These are phyloP conservation scores for Colletotrichum shisoi DNA, from an alignment of 2,329 filamentous ascomycete species.

Conservation along the genomic window DNA sequence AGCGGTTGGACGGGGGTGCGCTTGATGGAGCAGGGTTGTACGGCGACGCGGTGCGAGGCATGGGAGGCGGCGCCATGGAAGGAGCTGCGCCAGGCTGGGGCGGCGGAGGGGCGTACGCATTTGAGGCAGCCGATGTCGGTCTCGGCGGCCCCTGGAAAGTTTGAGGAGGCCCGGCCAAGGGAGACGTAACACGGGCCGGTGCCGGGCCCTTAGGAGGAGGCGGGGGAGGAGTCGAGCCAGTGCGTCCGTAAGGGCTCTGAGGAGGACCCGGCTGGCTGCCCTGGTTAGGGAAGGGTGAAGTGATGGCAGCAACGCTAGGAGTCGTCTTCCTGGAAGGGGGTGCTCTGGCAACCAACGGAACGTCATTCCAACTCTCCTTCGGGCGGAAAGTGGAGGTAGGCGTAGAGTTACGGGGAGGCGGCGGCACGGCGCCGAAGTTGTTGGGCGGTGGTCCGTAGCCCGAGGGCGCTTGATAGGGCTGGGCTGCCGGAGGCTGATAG, in stretches of 20 bases:
- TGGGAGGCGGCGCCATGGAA: slow-evolving; percentile 56
- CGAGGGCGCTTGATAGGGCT: slow-evolving; percentile 51
- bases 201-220: slow-evolving; percentile 84
- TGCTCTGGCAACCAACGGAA: slow-evolving; percentile 81
- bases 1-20: slow-evolving; percentile 75
- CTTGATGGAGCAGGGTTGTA: slow-evolving; percentile 81
- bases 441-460: slow-evolving; percentile 48
- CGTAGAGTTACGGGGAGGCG: slow-evolving; percentile 58
- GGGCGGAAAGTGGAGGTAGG: slow-evolving; percentile 76
- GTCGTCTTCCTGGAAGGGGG: slow-evolving; percentile 77
- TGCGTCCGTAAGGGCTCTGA: slow-evolving; percentile 66
- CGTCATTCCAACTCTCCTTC: slow-evolving; percentile 91
- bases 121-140: slow-evolving; percentile 65
- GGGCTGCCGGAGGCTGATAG: slow-evolving; percentile 62
- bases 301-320: slow-evolving; percentile 72
- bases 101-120: slow-evolving; percentile 70
- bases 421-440: slow-evolving; percentile 50
- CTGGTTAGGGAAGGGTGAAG: slow-evolving; percentile 78
- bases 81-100: slow-evolving; percentile 47
- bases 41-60: slow-evolving; percentile 80
- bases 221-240: slow-evolving; percentile 75
- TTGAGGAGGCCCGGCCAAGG: slow-evolving; percentile 66
- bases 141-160: slow-evolving; percentile 55
- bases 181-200: slow-evolving; percentile 75
- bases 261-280: slow-evolving; percentile 61